Conservation (phyloP, 305 asterid genomes). For the Solanum hybrid region DNA sequence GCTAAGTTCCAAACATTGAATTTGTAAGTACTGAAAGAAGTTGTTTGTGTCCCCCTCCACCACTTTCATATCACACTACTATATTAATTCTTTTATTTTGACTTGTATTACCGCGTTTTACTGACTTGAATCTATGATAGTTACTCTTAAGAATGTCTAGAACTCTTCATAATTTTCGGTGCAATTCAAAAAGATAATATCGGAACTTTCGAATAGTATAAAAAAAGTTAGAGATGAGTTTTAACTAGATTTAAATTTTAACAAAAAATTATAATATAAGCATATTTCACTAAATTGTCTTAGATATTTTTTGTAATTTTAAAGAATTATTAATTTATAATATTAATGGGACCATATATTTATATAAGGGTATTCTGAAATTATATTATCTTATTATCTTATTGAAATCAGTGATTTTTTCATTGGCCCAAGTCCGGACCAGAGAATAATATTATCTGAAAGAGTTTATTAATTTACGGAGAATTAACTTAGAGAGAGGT, state of each 20-base stretch:
- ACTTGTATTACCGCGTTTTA: background rate
- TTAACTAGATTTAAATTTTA: too few relatives aligned
- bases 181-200: background rate
- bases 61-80: background rate
- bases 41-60: background rate
- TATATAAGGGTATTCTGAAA: too few relatives aligned
- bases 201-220: too few relatives aligned
- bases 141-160: background rate
- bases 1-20: background rate
- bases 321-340: too few relatives aligned
- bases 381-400: background rate
- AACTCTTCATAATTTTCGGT: background rate
- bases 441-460: background rate
- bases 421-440: background rate
- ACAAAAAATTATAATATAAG: background rate
- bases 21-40: background rate
- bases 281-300: background rate
- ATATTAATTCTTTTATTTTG: background rate
- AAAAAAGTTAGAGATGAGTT: background rate
- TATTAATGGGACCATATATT: background rate
- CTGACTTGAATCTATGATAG: background rate
- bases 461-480: background rate
- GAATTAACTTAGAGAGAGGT: too few relatives aligned
- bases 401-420: background rate
- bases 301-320: background rate